phyloP scores from a whole-genome alignment of 306 rosid genomes.

The Prunus salicina region DNA sequence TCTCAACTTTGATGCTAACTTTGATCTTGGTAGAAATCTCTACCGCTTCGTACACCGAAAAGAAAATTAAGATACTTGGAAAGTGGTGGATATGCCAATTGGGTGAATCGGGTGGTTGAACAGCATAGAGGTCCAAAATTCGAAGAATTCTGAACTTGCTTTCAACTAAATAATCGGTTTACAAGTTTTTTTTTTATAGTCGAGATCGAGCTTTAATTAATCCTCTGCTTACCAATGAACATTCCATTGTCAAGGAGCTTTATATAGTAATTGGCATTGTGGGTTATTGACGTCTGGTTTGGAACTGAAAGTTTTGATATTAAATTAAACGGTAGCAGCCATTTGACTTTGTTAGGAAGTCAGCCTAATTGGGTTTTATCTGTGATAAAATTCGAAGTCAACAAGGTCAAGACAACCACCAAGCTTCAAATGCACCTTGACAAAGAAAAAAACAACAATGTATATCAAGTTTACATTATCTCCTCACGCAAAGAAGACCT shows the following conservation, averaged over 20 bases:
- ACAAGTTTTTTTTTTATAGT: too few species aligned
- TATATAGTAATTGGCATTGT: conserved; percentile 7
- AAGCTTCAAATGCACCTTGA: not conserved
- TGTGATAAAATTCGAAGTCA: not conserved
- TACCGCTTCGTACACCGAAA: too few species aligned
- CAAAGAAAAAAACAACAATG: not conserved
- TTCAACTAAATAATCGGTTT: too few species aligned
- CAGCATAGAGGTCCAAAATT: too few species aligned
- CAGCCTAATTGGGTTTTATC: not conserved
- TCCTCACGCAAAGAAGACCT: not conserved
- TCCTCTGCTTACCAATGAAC: not conserved
- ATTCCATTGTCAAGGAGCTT: not conserved
- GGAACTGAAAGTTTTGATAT: not conserved
- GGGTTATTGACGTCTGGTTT: not conserved
- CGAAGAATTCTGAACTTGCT: too few species aligned
- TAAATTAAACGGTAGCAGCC: not conserved
- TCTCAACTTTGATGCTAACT: not conserved
- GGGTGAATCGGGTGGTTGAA: too few species aligned
- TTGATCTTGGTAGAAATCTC: too few species aligned
- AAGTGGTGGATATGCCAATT: too few species aligned
- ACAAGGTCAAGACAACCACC: not conserved
- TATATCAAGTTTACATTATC: not conserved
- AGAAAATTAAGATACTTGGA: too few species aligned
- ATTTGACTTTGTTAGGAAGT: conserved; percentile 4
- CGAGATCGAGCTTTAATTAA: not conserved